phyloP scores from a whole-genome alignment of 108 stramenopile species.

The Conticribra weissflogii region DNA sequence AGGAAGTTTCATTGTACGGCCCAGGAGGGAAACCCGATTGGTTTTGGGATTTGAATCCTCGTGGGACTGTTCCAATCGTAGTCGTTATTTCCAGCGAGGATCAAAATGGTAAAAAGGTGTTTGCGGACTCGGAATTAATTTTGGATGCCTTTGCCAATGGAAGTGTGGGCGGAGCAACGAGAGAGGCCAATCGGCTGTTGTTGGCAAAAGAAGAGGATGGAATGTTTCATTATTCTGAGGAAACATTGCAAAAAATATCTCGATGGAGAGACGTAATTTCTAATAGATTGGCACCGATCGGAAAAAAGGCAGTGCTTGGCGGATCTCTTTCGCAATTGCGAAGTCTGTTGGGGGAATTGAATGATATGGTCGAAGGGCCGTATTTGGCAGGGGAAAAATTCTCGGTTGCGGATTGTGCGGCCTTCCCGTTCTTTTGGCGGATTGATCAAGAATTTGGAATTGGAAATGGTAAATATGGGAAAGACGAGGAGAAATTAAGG shows the following conservation, averaged over 20 bases:
- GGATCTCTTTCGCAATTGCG: conserved; percentile 57
- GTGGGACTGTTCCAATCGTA: conserved; percentile 78
- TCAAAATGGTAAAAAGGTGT: conserved; percentile 27
- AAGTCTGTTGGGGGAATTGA: conserved; percentile 55
- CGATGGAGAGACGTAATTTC: conserved; percentile 60
- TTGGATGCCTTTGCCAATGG: conserved; percentile 57
- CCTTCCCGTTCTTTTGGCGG: conserved; percentile 88
- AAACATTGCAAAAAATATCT: conserved; percentile 23
- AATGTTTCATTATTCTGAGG: no score
- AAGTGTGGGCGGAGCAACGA: conserved; percentile 9
- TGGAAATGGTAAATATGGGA: conserved; percentile 36
- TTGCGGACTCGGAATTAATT: conserved; percentile 78
- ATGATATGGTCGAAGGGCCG: conserved; percentile 53
- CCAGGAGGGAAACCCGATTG: conserved; percentile 82
- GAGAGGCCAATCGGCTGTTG: no score
- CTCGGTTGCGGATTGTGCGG: conserved; percentile 82
- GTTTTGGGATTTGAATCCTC: conserved; percentile 81
- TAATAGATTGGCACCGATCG: conserved; percentile 60
- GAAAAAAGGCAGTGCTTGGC: conserved; percentile 73
- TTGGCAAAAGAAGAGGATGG: no score
- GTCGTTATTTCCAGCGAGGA: conserved; percentile 34
- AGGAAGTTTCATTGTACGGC: conserved; percentile 75
- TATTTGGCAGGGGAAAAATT: conserved; percentile 64
- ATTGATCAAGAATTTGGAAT: conserved; percentile 74
- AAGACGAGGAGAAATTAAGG: conserved; percentile 50